Conservation (phyloP, 352 stramenopile species). For the Pythium plurisporium region DNA sequence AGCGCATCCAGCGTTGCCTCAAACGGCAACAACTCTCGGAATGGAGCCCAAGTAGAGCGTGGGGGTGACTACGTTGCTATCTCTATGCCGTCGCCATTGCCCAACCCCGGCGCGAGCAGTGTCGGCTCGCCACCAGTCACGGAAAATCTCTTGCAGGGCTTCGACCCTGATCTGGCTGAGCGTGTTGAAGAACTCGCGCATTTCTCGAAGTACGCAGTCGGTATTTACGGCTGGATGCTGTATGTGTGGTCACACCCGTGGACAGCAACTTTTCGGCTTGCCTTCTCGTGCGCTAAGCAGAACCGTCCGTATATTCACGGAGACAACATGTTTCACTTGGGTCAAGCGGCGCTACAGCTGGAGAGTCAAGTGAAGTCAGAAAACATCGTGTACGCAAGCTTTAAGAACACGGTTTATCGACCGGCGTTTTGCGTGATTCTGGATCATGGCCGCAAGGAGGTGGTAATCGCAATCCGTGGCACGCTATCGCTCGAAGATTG, state of each 20-base stretch:
- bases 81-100: slow-evolving; percentile 32
- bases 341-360: slow-evolving; percentile 76
- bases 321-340: slow-evolving; percentile 81
- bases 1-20: not conserved
- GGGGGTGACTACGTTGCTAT: slow-evolving; percentile 40
- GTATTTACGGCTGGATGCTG: slow-evolving; percentile 89
- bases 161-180: slow-evolving; percentile 42
- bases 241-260: slow-evolving; percentile 88
- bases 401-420: slow-evolving; percentile 74
- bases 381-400: slow-evolving; percentile 82
- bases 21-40: not conserved
- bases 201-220: slow-evolving; percentile 80
- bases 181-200: slow-evolving; percentile 68
- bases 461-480: slow-evolving; percentile 78
- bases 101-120: not conserved
- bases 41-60: not conserved
- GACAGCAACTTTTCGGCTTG: slow-evolving; percentile 67
- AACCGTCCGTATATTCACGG: slow-evolving; percentile 64
- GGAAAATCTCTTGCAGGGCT: slow-evolving; percentile 33
- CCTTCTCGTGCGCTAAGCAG: slow-evolving; percentile 73
- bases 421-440: slow-evolving; percentile 80
- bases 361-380: slow-evolving; percentile 54
- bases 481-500: slow-evolving; percentile 87
- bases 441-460: slow-evolving; percentile 63
- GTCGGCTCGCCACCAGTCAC: slow-evolving; percentile 23